Percentiles rank a stretch among this genome's conserved stretches.
Conservation (phyloP, 345 rosid genomes). For the Arabidopsis thaliana region DNA sequence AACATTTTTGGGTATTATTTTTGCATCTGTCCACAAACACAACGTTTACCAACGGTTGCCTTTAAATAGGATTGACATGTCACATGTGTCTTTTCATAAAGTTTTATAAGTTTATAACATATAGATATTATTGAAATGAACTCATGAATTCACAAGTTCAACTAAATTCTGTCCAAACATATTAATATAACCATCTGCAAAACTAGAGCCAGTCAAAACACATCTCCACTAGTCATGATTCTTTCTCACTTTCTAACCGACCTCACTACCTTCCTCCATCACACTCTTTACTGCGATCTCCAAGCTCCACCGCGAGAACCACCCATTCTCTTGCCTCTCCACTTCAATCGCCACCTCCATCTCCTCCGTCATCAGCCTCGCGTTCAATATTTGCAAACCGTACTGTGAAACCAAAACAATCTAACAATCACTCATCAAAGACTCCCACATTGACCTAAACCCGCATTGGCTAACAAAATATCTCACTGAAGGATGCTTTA, state of each 20-base stretch:
- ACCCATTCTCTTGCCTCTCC: constrained; percentile 57
- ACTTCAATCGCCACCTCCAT: constrained; percentile 66
- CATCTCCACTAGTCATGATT: constrained; percentile 57
- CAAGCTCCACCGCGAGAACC: constrained; percentile 60
- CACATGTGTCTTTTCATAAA: no score
- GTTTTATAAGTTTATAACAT: no score
- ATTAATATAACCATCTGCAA: constrained; percentile 50
- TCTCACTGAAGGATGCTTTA: constrained; percentile 63
- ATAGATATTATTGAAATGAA: no score
- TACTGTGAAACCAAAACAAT: constrained; percentile 61
- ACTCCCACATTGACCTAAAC: constrained; percentile 79
- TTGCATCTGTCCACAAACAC: no score
- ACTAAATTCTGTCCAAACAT: constrained; percentile 50
- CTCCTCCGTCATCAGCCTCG: constrained; percentile 59
- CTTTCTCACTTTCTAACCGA: constrained; percentile 48
- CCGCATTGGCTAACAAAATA: constrained; percentile 79
- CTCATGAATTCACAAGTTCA: no score
- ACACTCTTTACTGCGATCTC: constrained; percentile 52
- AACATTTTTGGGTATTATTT: no score
- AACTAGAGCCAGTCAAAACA: constrained; percentile 27
- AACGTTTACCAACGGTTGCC: no score
- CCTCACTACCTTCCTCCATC: constrained; percentile 56
- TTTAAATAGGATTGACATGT: no score
- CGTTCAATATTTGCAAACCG: constrained; percentile 69
- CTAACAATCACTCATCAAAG: constrained; percentile 64